phyloP scores from a whole-genome alignment of 495 filamentous ascomycete species.

The Polyplosphaeria fusca region DNA sequence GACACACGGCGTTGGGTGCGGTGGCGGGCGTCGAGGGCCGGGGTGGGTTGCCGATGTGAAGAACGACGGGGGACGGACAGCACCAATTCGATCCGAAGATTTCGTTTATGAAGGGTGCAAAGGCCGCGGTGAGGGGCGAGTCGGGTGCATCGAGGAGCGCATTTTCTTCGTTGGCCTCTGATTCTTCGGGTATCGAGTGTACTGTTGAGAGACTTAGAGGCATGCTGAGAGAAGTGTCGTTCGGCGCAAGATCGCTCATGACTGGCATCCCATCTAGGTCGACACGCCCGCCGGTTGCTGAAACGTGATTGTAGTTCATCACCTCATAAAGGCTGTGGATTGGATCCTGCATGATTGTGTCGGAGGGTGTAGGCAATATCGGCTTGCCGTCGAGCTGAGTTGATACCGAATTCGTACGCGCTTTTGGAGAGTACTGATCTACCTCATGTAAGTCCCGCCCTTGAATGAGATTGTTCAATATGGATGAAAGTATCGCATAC shows the following conservation, averaged over 20 bases:
- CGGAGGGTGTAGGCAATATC: background rate
- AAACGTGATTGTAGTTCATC: slow-evolving; percentile 5
- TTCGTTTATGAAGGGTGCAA: slow-evolving; percentile 22
- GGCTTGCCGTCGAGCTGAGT: slow-evolving; percentile 5
- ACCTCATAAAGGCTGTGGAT: slow-evolving; percentile 2
- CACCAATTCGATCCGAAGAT: slow-evolving; percentile 22
- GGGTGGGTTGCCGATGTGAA: slow-evolving; percentile 21
- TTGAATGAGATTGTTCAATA: background rate
- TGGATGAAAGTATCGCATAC: slow-evolving; percentile 1
- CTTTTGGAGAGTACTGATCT: slow-evolving; percentile 15
- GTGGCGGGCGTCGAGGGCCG: background rate
- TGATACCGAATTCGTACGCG: slow-evolving; percentile 4
- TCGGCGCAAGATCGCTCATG: slow-evolving; percentile 8
- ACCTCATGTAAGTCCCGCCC: slow-evolving; percentile 8
- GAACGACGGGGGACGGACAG: slow-evolving; percentile 26
- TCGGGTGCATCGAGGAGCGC: slow-evolving; percentile 13
- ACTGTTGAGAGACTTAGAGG: slow-evolving; percentile 18
- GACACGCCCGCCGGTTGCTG: background rate
- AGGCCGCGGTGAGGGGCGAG: slow-evolving; percentile 23
- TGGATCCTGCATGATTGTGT: background rate
- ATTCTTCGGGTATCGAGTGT: slow-evolving; percentile 4
- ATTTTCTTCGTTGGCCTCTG: background rate
- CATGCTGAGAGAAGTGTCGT: background rate
- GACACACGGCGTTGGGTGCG: slow-evolving; percentile 6
- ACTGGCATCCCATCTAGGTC: slow-evolving; percentile 27